Conservation (phyloP, 176 grass and related monocot genomes). For the Elaeis guineensis region DNA sequence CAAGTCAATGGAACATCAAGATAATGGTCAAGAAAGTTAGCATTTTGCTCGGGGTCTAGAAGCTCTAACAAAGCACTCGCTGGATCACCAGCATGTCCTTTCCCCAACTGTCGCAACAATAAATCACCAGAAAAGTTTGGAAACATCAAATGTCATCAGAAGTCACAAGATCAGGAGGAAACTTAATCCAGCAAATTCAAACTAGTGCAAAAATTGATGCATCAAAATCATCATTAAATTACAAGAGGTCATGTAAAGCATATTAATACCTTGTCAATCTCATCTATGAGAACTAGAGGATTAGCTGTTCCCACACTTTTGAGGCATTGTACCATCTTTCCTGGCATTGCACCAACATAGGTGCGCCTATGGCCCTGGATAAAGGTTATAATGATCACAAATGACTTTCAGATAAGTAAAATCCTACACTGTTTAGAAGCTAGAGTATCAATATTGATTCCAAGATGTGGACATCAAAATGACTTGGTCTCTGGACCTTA, state of each 20-base stretch:
- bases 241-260: too few relatives aligned
- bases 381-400: neutral
- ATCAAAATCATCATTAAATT: too few relatives aligned
- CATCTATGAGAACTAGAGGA: conserved; percentile 94
- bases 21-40: conserved; percentile 99
- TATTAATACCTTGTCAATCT: conserved; percentile 85
- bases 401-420: too few relatives aligned
- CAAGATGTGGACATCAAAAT: too few relatives aligned
- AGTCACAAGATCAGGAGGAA: too few relatives aligned
- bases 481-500: conserved; percentile 38
- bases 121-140: conserved; percentile 4
- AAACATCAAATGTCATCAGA: too few relatives aligned
- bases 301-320: conserved; percentile 93
- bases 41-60: conserved; percentile 96
- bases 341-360: conserved; percentile 97
- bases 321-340: conserved; percentile 99
- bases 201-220: too few relatives aligned
- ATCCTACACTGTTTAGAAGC: too few relatives aligned
- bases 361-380: conserved; percentile 89
- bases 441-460: too few relatives aligned
- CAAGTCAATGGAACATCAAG: conserved; percentile 98
- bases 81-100: conserved; percentile 93
- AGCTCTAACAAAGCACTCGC: conserved; percentile 96
- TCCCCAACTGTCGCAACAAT: conserved; percentile 57
- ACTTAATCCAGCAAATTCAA: too few relatives aligned